Evolutionary conservation across 768 basidiomycete genomes (phyloP).

Genomic region (Mycena alexandri): DNA sequence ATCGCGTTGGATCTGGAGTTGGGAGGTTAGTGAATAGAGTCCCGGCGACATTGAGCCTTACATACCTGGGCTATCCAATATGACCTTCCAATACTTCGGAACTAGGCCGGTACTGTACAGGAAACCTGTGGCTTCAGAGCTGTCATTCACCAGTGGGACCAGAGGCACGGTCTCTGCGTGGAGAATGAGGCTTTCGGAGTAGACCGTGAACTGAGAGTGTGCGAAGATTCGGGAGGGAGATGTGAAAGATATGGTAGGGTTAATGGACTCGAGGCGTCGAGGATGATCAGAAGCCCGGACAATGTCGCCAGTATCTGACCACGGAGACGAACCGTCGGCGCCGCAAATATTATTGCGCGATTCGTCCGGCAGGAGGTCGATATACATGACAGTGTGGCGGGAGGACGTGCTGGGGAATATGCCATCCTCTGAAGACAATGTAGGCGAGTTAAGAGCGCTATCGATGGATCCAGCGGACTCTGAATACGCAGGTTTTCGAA

Average conservation of each 20-base stretch:
- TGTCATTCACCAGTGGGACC: constrained; percentile 40
- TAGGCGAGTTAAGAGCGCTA: constrained; percentile 20
- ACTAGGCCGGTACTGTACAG: constrained; percentile 73
- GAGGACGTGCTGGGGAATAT: constrained; percentile 23
- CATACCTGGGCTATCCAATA: constrained; percentile 67
- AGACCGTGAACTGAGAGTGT: constrained; percentile 68
- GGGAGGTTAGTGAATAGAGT: constrained; percentile 15
- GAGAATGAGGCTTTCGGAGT: constrained; percentile 59
- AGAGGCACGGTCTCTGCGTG: constrained; percentile 65
- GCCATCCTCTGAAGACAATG: constrained; percentile 31
- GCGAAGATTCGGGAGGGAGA: constrained; percentile 63
- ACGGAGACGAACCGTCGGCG: constrained; percentile 21
- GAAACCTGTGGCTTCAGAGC: constrained; percentile 44
- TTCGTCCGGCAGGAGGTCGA: constrained; percentile 58
- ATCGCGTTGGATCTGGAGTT: constrained; percentile 72
- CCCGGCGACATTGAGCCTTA: constrained; percentile 23
- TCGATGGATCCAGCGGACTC: constrained; percentile 30
- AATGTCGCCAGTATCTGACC: constrained; percentile 41
- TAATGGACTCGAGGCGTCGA: constrained; percentile 69
- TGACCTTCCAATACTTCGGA: constrained; percentile 73
- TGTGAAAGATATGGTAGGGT: constrained; percentile 75
- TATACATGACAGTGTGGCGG: constrained; percentile 55
- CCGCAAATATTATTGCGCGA: constrained; percentile 22
- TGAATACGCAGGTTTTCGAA: constrained; percentile 41
- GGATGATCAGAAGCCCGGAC: constrained; percentile 57